Base-by-base conservation (phyloP, 2,329 filamentous ascomycete genomes). In the Ophiosphaerella herpotricha region DNA sequence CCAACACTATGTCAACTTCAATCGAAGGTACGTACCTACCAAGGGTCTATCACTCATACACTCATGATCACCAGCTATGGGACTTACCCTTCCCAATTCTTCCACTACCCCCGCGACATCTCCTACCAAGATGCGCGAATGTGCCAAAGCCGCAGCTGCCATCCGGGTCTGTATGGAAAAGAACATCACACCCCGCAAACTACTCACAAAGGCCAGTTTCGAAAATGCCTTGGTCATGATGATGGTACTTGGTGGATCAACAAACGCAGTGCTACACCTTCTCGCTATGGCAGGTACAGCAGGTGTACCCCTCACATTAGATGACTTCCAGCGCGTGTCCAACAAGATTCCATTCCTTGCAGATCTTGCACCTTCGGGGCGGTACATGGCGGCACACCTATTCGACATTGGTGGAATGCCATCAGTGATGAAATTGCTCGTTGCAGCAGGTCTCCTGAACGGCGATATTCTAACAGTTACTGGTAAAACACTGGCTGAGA, bases 161-260 rank as follows among this genome's bases (percentile, higher is more conserved):
- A 94, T 96, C 75, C 84, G 83, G 57, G 79, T 83, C 9, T 91
- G 89, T 68, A 88, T 96, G 85, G 87, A 90, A 67, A 85, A 84
- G 70, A 86, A 95, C 73, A 92, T 96, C 58, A 86, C 85, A 0
- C 91, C 91, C 0, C 82, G 86, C 16, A 88, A 94, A 64, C 82
- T 96, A 29, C 78, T 96, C 61, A 95, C 89, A 4, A 89, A 88
- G 57, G 82, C 82, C 1, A 85, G 89, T 0, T 93, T 96, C 54
- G 90, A 96, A 71, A 96, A 96, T 68, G 91, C 91, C 1, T 80
- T 96, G 16, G 88, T 93, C 1, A 85, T 96, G 73, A 94, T 91
- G 71, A 96, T 95, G 89, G 87, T 90, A 2, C 81, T 96, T n/a
- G 91, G 91, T 45, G 91, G 91, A 45, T 91, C 86, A 43, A 96